Evolutionary conservation across 2,329 filamentous ascomycete species (phyloP).

Genomic region (Orbilia brochopaga): DNA sequence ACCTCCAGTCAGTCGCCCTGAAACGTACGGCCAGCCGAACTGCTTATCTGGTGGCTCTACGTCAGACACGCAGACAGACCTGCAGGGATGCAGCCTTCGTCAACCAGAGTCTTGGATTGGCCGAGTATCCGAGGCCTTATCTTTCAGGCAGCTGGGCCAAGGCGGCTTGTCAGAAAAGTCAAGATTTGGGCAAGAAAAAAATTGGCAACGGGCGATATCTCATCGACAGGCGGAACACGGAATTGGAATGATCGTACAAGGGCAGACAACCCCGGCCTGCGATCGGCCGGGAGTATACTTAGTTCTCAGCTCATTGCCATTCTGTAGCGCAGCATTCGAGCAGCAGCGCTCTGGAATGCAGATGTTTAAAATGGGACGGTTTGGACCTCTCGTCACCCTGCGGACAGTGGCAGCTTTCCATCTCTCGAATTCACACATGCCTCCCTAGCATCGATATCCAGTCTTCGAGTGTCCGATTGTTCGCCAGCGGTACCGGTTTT

Average conservation of each 20-base stretch:
- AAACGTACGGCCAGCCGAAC: not conserved
- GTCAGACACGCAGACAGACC: not conserved
- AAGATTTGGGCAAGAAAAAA: slow-evolving; percentile 28
- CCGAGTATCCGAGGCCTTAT: slow-evolving; percentile 37
- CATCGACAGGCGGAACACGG: slow-evolving; percentile 6
- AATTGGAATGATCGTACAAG: not conserved
- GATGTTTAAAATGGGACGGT: not conserved
- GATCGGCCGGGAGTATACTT: no score
- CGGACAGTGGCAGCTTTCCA: no score
- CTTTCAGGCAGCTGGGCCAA: slow-evolving; percentile 41
- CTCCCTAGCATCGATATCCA: no score
- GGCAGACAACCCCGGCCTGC: not conserved
- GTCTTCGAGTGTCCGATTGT: not conserved
- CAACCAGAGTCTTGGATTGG: slow-evolving; percentile 33
- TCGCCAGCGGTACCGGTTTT: not conserved
- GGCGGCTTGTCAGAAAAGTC: slow-evolving; percentile 28
- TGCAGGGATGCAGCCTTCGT: slow-evolving; percentile 23
- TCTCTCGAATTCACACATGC: no score
- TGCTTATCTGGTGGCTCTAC: not conserved
- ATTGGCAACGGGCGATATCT: slow-evolving; percentile 38
- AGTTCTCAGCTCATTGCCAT: not conserved
- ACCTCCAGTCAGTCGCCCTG: no score
- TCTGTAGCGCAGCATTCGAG: no score
- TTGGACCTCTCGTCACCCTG: not conserved
- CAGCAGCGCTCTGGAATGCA: no score